Percentiles rank a stretch among this genome's conserved stretches.
Evolutionary conservation across 306 rosid species (phyloP).

Genomic region (Prunus mira): DNA sequence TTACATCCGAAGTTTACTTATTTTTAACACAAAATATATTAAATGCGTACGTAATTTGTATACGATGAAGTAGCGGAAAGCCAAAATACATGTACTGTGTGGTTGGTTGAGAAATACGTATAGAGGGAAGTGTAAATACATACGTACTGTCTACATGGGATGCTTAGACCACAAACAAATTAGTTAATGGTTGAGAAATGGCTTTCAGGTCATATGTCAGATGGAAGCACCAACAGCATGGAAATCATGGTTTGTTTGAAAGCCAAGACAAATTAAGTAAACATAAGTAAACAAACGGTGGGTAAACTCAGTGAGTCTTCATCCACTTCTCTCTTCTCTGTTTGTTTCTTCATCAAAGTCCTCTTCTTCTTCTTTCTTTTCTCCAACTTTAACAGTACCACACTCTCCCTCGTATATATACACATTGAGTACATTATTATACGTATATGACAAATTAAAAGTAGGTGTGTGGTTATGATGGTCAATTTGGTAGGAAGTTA

Average conservation of each 20-base stretch:
- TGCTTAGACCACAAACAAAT: slow-evolving; percentile 47
- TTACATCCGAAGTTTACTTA: background rate
- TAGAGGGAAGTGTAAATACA: background rate
- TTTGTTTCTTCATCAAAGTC: too few relatives aligned
- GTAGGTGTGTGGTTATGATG: background rate
- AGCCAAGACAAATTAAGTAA: slow-evolving; percentile 33
- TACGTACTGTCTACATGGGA: background rate
- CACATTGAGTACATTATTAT: background rate
- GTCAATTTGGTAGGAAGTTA: slow-evolving; percentile 22
- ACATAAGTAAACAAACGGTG: slow-evolving; percentile 40
- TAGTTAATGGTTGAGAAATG: slow-evolving; percentile 58
- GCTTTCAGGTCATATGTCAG: slow-evolving; percentile 53
- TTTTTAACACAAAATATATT: too few relatives aligned
- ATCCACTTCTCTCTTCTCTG: background rate
- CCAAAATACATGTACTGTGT: background rate
- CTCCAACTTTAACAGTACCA: too few relatives aligned
- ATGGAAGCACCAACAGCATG: slow-evolving; percentile 32
- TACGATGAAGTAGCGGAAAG: background rate
- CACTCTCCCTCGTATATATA: background rate
- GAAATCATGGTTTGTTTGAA: slow-evolving; percentile 49
- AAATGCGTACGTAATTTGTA: too few relatives aligned
- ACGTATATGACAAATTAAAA: background rate
- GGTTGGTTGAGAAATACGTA: background rate
- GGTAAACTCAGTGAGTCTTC: slow-evolving; percentile 34
- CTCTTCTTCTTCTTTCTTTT: background rate